phyloP scores from a whole-genome alignment of 2,329 filamentous ascomycete species.

The Ophiostoma novo-ulmi region DNA sequence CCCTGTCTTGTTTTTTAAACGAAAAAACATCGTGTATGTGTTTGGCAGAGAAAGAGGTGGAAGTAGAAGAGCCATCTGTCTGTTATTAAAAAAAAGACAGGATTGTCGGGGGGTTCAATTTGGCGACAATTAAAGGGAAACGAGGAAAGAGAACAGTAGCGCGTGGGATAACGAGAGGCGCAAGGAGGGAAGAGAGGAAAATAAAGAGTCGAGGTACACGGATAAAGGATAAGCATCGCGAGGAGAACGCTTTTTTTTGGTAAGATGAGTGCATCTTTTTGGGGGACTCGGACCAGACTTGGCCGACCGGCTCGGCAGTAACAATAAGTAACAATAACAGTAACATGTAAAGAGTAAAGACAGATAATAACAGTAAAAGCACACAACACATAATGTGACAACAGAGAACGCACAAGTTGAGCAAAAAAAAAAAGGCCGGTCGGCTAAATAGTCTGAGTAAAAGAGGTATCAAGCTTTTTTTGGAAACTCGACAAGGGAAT shows the following conservation, averaged over 20 bases:
- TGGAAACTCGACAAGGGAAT: constrained; percentile 9
- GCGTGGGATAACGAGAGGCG: not conserved
- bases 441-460: constrained; percentile 16
- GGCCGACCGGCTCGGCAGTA: constrained; percentile 4
- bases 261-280: constrained; percentile 14
- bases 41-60: not conserved
- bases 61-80: not conserved
- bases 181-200: not conserved
- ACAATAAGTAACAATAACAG: not conserved
- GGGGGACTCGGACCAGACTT: constrained; percentile 11
- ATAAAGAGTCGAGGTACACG: not conserved
- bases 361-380: not conserved
- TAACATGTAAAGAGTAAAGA: not conserved
- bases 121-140: constrained; percentile 1
- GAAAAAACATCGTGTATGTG: not conserved
- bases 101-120: constrained; percentile 15
- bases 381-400: not conserved
- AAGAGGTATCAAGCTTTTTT: constrained; percentile 10
- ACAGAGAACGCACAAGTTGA: not conserved
- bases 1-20: not conserved
- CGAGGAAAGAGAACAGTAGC: not conserved
- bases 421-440: constrained; percentile 11
- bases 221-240: constrained; percentile 6
- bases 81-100: not conserved
- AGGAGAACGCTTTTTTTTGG: constrained; percentile 14